These are phyloP conservation scores for Ceratocystis cubensis DNA, from an alignment of 2,329 filamentous ascomycete species.

Conservation along the genomic window DNA sequence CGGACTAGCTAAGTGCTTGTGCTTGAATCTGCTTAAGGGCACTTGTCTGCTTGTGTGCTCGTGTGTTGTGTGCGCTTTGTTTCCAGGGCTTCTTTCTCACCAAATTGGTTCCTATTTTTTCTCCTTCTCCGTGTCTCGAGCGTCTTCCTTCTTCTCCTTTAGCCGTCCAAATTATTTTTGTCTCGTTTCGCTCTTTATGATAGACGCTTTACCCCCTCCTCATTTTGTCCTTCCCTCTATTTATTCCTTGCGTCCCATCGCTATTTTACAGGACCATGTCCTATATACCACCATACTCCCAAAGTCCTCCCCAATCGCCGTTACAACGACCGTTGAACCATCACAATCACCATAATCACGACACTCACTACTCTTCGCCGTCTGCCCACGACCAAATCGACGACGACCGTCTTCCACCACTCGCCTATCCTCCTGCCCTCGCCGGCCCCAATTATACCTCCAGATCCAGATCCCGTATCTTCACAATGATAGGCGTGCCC, in stretches of 20 bases:
- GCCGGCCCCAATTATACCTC: conserved; percentile 1
- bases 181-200: not conserved
- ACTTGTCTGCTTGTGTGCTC: not conserved
- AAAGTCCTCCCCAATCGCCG: conserved; percentile 18
- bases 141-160: conserved; percentile 8
- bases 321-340: conserved; percentile 8
- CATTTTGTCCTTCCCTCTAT: not conserved
- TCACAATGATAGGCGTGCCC: conserved; percentile 17
- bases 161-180: not conserved
- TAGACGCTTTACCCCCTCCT: not conserved
- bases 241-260: conserved; percentile 3
- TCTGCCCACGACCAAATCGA: not conserved
- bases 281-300: conserved; percentile 15
- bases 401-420: conserved; percentile 11
- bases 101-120: not conserved
- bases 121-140: conserved; percentile 15
- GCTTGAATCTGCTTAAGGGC: not conserved
- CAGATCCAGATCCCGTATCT: not conserved
- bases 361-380: not conserved
- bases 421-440: conserved; percentile 10
- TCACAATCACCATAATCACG: not conserved
- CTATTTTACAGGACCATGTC: conserved; percentile 13
- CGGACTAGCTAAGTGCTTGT: not conserved
- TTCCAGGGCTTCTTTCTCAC: not conserved
- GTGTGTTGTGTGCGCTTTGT: not conserved